Base-by-base conservation (phyloP, 352 stramenopile genomes). In the Aphanomyces stellatus region DNA sequence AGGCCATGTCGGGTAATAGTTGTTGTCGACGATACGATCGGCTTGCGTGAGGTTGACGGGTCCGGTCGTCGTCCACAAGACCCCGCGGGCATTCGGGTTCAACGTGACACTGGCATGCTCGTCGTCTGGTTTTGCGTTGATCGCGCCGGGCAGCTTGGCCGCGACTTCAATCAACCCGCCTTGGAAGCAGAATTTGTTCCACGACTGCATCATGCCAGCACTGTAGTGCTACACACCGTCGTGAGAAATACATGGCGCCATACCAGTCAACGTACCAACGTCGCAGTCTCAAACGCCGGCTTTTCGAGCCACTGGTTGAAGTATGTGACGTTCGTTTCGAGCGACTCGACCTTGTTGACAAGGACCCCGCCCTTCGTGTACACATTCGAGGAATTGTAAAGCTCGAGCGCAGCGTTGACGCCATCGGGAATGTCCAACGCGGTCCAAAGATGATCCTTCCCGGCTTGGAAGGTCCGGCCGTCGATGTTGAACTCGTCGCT, bases 121-220 rank as follows among this genome's bases (percentile, higher is more conserved):
- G 51, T 88, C 87, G n/a, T n/a, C n/a, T n/a, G 1, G 76, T 2
- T 62, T 63, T 2, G 69, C 34, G 76, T n/a, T 76, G 1, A 79
- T 72, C 13, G 88, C 81, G 10, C 90, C 93, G 0, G 93, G 93
- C 40, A 85, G 69, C 51, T 76, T 84, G 46, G 79, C 79, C 70
- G 59, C 67, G n/a, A 84, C 77, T 77, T 96, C 88, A 6, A 97
- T 62, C 68, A 98, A 96, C 1, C 93, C 93, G 27, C 93, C 93
- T 37, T 95, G 94, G 71, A 96, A 97, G 73, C 90, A 97, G 69
- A 97, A 96, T 74, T 97, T 97, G 76, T 97, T 88, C 90, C 90
- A 97, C 22, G 67, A 77, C 62, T 93, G 87, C 2, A 97, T 35
- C 82, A 96, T 95, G 0, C 79, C 93, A 4, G 79, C 82, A 10